Base-by-base conservation (phyloP, 208 protist genomes). In the Histomonas meleagridis region DNA sequence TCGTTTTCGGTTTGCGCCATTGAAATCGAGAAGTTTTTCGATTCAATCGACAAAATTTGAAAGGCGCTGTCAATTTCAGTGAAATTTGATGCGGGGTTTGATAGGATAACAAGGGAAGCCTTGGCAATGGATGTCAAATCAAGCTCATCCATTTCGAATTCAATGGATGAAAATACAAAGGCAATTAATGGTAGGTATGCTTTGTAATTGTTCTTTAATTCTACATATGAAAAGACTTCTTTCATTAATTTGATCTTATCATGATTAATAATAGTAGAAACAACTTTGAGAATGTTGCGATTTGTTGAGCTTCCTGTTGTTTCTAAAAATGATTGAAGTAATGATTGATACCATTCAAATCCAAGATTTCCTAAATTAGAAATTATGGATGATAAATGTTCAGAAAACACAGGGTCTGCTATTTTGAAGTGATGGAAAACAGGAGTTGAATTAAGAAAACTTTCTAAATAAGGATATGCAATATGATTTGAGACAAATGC, bases 381-480 rank as follows among this genome's bases (percentile, higher is more conserved):
- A 26, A 76, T 76, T 46, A 76, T n/a, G 18, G 65, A 35, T 35
- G 65, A 38, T 1, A 76, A 18, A 76, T 76, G 65, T 35, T 76
- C 65, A 26, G 65, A 76, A 43, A 76, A 76, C 0, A 76, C 35
- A 18, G 65, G 65, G 18, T 76, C 65, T 46, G n/a, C 1, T 10
- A 76, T 43, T 7, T 23, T 76, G 46, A 76, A 76, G 46, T 76
- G 65, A 76, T 76, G 65, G 46, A 76, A 76, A 76, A 76, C 32
- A 16, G 65, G 65, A 38, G 65, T 76, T 46, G 35, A 46, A 35
- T 76, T 35, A 76, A 76, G 4, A 43, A 76, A 76, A 35, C 5
- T 18, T 35, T 46, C 7, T 16, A 76, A 46, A 76, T 76, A 46
- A 14, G 65, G n/a, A 46, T 46, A 5, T 26, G 65, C 9, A 46